Conservation (phyloP, 257 asterid genomes). For the Solanum phureja region DNA sequence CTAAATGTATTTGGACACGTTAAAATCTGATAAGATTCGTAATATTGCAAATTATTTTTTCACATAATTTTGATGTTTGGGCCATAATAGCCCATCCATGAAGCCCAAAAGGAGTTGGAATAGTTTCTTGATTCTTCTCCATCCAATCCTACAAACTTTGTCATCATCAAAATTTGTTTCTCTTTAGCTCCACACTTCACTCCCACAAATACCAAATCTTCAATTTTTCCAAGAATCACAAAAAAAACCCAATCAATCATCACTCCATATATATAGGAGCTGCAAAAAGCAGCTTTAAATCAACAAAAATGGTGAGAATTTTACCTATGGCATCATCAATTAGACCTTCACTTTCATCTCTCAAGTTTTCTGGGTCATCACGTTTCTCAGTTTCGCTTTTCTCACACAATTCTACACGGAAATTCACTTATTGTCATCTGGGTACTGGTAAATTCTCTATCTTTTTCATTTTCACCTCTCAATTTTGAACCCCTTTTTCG, state of each 20-base stretch:
- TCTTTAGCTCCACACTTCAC: background rate
- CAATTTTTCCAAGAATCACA: background rate
- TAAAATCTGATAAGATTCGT: too few species aligned
- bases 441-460: constrained; percentile 28
- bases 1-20: fast-evolving
- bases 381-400: constrained; percentile 30
- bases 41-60: too few species aligned
- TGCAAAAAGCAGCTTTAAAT: background rate
- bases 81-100: background rate
- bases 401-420: constrained; percentile 17
- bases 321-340: constrained; percentile 83
- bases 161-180: background rate
- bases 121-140: background rate
- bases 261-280: background rate
- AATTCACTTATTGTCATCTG: constrained; percentile 26
- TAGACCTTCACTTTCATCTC: constrained; percentile 67
- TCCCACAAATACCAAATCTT: background rate
- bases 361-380: constrained; percentile 31
- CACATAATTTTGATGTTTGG: background rate
- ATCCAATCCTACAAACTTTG: background rate
- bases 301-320: constrained; percentile 43
- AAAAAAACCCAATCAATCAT: background rate
- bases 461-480: background rate
- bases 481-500: background rate
- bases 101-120: background rate